Percentiles rank a stretch among this genome's conserved stretches.
Conservation (phyloP, 495 filamentous ascomycete genomes). For the Oidiodendron maius region DNA sequence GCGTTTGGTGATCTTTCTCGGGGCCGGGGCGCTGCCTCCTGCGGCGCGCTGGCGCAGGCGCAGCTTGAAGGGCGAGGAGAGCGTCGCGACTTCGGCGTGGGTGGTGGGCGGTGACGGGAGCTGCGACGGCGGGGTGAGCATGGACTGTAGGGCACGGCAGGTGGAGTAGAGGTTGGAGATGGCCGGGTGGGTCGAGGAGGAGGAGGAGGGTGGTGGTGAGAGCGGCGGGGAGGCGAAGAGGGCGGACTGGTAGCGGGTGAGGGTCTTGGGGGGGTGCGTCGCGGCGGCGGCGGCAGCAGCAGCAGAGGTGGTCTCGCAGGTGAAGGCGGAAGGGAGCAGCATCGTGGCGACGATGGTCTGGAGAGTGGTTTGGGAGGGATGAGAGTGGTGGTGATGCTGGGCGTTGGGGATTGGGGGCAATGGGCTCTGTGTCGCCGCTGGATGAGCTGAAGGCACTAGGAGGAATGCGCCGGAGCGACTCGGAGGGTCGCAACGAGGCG, state of each 20-base stretch:
- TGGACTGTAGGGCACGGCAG: conserved; percentile 66
- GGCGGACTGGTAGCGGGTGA: conserved; percentile 45
- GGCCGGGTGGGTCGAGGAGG: conserved; percentile 49
- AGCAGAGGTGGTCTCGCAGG: conserved; percentile 56
- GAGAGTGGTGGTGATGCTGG: background rate
- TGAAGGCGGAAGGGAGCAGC: conserved; percentile 66
- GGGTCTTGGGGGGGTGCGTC: too few relatives aligned
- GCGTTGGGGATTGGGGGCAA: conserved; percentile 1
- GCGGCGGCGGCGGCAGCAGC: too few relatives aligned
- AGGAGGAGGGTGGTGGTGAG: conserved; percentile 54
- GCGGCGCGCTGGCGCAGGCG: conserved; percentile 32
- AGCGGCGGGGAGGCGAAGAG: conserved; percentile 58
- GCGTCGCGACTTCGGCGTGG: conserved; percentile 46
- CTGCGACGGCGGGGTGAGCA: conserved; percentile 41
- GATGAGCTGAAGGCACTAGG: too few relatives aligned
- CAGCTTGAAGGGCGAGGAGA: conserved; percentile 31
- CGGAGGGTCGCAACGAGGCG: background rate
- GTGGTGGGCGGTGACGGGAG: conserved; percentile 33
- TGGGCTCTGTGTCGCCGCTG: background rate
- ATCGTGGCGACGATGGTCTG: conserved; percentile 33
- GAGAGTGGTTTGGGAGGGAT: too few relatives aligned
- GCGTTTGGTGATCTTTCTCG: conserved; percentile 45
- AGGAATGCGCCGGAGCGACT: conserved; percentile 16
- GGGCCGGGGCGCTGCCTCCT: conserved; percentile 26
- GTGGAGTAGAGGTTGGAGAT: conserved; percentile 57